Percentiles rank a stretch among this genome's conserved stretches.
These are phyloP conservation scores for Coemansia sp. DNA, from an alignment of 371 early-diverging fungal genomes.

Conservation along the genomic window DNA sequence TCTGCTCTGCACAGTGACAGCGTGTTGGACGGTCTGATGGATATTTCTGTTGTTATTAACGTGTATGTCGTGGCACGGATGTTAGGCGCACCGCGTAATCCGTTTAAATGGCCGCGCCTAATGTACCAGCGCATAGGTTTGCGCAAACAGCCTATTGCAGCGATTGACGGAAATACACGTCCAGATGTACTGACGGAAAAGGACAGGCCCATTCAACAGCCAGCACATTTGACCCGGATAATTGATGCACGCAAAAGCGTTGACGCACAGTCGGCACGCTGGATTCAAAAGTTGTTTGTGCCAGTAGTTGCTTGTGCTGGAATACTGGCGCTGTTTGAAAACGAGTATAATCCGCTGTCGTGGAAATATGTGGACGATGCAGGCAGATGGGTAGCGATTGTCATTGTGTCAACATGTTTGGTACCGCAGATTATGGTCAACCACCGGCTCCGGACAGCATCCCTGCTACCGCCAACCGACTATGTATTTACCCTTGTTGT, in stretches of 20 bases:
- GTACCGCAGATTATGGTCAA: slow-evolving; percentile 20
- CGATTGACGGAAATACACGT: background rate
- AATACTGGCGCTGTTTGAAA: background rate
- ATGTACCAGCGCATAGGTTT: background rate
- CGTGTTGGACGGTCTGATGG: background rate
- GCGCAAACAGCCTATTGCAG: background rate
- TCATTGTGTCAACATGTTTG: background rate
- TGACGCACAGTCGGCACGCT: background rate
- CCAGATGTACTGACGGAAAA: background rate
- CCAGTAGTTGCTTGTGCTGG: background rate
- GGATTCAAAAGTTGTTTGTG: background rate
- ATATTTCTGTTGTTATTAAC: background rate
- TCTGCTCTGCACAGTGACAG: background rate
- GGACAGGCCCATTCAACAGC: background rate
- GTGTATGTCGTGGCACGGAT: slow-evolving; percentile 6
- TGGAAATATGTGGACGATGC: slow-evolving; percentile 1
- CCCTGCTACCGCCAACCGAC: slow-evolving; percentile 6
- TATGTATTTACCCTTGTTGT: background rate
- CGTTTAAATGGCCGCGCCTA: background rate
- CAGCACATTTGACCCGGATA: background rate
- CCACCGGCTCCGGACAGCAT: slow-evolving; percentile 9
- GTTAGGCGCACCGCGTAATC: background rate
- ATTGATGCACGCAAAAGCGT: slow-evolving; percentile 6
- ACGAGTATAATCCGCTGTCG: slow-evolving; percentile 5
- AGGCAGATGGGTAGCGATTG: background rate